Conservation (phyloP, 768 basidiomycete genomes). For the Lactifluus piperatus region DNA sequence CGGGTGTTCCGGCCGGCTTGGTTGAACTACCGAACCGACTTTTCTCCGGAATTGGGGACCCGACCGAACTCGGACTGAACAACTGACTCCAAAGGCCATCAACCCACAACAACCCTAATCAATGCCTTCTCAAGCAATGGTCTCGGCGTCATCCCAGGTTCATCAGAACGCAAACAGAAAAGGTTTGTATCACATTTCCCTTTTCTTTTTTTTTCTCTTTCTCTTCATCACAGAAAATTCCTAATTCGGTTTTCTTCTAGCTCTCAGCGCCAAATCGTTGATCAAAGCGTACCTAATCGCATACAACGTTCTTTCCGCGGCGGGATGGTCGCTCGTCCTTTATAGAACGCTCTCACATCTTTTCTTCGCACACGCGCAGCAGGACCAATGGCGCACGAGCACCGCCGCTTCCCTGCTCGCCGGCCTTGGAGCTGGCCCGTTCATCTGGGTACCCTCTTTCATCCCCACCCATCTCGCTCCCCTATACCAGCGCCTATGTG, state of each 20-base stretch:
- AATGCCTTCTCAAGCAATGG: neutral
- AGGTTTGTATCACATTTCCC: neutral
- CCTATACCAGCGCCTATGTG: constrained; percentile 41
- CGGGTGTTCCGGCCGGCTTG: neutral
- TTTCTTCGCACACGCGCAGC: neutral
- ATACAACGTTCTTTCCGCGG: constrained; percentile 18
- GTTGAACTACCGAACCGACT: no score
- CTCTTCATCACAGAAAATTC: neutral
- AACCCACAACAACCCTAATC: no score
- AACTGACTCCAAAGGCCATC: no score
- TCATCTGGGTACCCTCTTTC: constrained; percentile 27
- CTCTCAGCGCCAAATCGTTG: neutral
- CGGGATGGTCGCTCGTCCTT: constrained; percentile 15
- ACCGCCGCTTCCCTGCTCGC: neutral
- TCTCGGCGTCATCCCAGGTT: neutral
- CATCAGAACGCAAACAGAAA: neutral
- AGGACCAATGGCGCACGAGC: neutral
- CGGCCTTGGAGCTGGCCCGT: constrained; percentile 6
- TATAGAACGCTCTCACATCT: constrained; percentile 15
- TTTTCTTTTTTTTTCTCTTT: neutral
- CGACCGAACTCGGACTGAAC: no score
- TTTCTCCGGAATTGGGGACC: no score
- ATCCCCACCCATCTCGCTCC: constrained; percentile 35
- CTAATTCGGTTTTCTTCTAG: neutral
- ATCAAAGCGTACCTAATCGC: constrained; percentile 20